A percentile compares a stretch with the other conserved stretches of the same genome.
Evolutionary conservation across 2,329 filamentous ascomycete species (phyloP).

Genomic region (Pseudocercospora pini-densiflorae): DNA sequence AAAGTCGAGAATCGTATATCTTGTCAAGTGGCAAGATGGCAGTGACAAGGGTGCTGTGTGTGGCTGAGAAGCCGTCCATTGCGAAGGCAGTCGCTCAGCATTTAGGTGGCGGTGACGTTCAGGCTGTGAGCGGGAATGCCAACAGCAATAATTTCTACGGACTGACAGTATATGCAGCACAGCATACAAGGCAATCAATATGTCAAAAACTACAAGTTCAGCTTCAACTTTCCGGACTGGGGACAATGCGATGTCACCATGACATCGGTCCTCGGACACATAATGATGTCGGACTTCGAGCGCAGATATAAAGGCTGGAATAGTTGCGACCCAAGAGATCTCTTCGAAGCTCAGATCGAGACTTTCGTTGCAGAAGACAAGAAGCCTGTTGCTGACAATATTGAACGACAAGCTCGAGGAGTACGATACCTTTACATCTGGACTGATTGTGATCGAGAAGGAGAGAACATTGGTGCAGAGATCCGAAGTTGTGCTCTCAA

Average conservation of each 20-base stretch:
- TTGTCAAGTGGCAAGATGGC: slow-evolving; percentile 40
- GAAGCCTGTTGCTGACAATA: slow-evolving; percentile 80
- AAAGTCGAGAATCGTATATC: not conserved
- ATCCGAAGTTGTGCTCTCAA: slow-evolving; percentile 80
- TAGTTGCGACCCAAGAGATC: slow-evolving; percentile 73
- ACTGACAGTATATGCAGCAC: slow-evolving; percentile 54
- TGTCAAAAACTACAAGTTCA: slow-evolving; percentile 93
- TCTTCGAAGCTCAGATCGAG: slow-evolving; percentile 81
- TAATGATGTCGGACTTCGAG: slow-evolving; percentile 80
- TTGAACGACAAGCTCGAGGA: slow-evolving; percentile 74
- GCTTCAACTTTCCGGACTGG: slow-evolving; percentile 84
- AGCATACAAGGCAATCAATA: slow-evolving; percentile 71
- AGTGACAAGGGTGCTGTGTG: slow-evolving; percentile 66
- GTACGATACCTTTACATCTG: slow-evolving; percentile 86
- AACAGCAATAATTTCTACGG: not conserved
- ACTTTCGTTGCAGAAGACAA: slow-evolving; percentile 74
- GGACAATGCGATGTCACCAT: slow-evolving; percentile 85
- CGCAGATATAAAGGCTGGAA: slow-evolving; percentile 77
- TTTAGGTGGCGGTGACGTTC: slow-evolving; percentile 75
- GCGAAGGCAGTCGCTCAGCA: slow-evolving; percentile 92
- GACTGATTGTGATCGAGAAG: slow-evolving; percentile 98
- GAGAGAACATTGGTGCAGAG: slow-evolving; percentile 93
- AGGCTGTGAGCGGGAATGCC: slow-evolving; percentile 62
- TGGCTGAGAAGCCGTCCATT: slow-evolving; percentile 91
- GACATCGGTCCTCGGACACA: slow-evolving; percentile 90